phyloP scores from a whole-genome alignment of 768 basidiomycete species.

The Crucibulum laeve region DNA sequence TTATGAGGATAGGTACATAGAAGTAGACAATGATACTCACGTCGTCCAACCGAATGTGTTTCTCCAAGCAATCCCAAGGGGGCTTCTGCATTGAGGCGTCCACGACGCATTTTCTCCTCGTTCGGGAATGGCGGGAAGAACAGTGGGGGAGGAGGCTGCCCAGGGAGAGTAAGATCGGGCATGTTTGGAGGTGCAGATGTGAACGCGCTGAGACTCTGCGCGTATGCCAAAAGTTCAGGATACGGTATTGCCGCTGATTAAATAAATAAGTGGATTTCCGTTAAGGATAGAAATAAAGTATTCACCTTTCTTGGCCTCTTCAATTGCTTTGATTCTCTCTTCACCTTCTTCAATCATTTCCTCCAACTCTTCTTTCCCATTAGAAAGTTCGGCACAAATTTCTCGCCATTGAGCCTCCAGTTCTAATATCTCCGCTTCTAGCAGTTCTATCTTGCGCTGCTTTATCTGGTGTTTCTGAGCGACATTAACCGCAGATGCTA shows the following conservation, averaged over 20 bases:
- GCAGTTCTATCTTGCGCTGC: constrained; percentile 66
- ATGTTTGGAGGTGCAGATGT: constrained; percentile 88
- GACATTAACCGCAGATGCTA: constrained; percentile 62
- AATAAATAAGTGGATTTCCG: not conserved
- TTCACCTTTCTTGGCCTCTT: constrained; percentile 67
- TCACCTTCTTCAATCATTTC: constrained; percentile 73
- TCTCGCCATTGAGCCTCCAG: constrained; percentile 66
- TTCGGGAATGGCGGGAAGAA: constrained; percentile 92
- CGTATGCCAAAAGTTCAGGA: constrained; percentile 79
- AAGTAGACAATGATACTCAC: constrained; percentile 34
- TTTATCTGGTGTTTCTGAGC: constrained; percentile 72
- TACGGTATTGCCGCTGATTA: constrained; percentile 70
- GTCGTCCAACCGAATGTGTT: constrained; percentile 74
- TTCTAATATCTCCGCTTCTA: constrained; percentile 67
- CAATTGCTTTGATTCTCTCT: constrained; percentile 62
- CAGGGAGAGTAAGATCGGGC: constrained; percentile 67
- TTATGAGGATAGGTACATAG: constrained; percentile 1
- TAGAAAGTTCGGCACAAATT: constrained; percentile 60
- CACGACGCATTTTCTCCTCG: constrained; percentile 87
- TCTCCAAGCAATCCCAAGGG: constrained; percentile 77
- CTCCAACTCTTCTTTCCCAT: constrained; percentile 66
- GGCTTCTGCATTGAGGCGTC: constrained; percentile 74
- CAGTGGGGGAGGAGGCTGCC: constrained; percentile 69
- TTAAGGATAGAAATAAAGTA: constrained; percentile 1
- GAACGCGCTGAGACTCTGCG: constrained; percentile 80